Evolutionary conservation across 352 stramenopile genomes (phyloP).

Genomic region (Globisporangium alternatum): DNA sequence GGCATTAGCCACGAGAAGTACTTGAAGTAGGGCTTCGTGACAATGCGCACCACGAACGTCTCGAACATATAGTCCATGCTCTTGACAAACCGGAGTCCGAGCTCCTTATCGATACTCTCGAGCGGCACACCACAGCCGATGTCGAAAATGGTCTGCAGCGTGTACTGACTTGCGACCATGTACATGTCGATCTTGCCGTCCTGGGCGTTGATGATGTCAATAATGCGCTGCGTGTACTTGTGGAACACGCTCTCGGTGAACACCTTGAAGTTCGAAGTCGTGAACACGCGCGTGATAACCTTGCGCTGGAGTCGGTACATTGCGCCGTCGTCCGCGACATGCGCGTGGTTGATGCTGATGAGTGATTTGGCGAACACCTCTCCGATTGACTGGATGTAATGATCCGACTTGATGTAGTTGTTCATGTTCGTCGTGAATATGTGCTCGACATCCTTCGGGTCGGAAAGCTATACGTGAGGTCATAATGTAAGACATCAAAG

Average conservation of each 20-base stretch:
- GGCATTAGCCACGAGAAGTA: slow-evolving; percentile 56
- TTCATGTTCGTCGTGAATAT: slow-evolving; percentile 56
- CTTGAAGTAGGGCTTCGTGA: slow-evolving; percentile 63
- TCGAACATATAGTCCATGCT: slow-evolving; percentile 53
- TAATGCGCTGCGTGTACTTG: slow-evolving; percentile 29
- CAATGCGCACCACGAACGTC: slow-evolving; percentile 38
- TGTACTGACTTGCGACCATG: slow-evolving; percentile 46
- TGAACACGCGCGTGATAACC: slow-evolving; percentile 85
- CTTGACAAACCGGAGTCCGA: slow-evolving; percentile 27
- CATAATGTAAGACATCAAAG: no score
- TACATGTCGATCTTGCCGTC: slow-evolving; percentile 40
- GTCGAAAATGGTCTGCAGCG: slow-evolving; percentile 51
- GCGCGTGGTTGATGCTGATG: slow-evolving; percentile 61
- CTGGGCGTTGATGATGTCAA: slow-evolving; percentile 17
- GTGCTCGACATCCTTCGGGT: slow-evolving; percentile 58
- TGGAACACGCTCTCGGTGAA: slow-evolving; percentile 47
- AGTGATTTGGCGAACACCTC: slow-evolving; percentile 67
- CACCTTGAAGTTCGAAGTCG: slow-evolving; percentile 47
- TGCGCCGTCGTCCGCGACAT: slow-evolving; percentile 42
- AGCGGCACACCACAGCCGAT: slow-evolving; percentile 48
- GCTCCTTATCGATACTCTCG: slow-evolving; percentile 26
- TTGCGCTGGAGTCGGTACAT: slow-evolving; percentile 76
- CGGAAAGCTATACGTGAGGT: slow-evolving; percentile 28
- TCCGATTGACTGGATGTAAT: slow-evolving; percentile 52
- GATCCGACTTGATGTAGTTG: slow-evolving; percentile 73